Percentiles rank a stretch among this genome's conserved stretches.
These are phyloP conservation scores for Citrus sp. DNA, from an alignment of 345 rosid species.

Conservation along the genomic window DNA sequence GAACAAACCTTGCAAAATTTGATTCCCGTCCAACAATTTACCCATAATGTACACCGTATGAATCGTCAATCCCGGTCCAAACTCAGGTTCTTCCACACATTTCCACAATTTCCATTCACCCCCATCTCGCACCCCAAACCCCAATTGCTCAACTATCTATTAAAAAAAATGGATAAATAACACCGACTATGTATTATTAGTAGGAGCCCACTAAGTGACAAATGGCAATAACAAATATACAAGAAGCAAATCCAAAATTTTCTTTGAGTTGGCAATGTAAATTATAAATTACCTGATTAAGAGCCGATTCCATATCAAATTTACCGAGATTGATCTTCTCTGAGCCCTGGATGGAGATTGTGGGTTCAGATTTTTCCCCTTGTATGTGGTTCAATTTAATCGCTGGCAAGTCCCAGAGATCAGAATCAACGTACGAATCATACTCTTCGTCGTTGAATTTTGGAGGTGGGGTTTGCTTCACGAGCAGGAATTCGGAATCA, in stretches of 20 bases:
- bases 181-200: not conserved
- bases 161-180: not conserved
- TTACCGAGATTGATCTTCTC: slow-evolving; percentile 35
- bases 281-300: slow-evolving; percentile 38
- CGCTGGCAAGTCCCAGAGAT: slow-evolving; percentile 86
- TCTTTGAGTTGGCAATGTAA: not conserved
- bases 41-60: slow-evolving; percentile 54
- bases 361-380: slow-evolving; percentile 21
- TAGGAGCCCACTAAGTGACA: not conserved
- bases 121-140: slow-evolving; percentile 35
- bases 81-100: slow-evolving; percentile 70
- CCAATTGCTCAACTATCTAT: slow-evolving; percentile 56
- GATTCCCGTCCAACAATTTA: slow-evolving; percentile 27
- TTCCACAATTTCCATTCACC: slow-evolving; percentile 60
- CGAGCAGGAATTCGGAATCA: slow-evolving; percentile 46
- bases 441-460: slow-evolving; percentile 55
- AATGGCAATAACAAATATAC: not conserved
- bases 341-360: slow-evolving; percentile 19
- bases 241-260: not conserved
- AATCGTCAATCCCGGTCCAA: slow-evolving; percentile 63
- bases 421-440: slow-evolving; percentile 66
- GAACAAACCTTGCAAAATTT: slow-evolving; percentile 41
- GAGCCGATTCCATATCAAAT: slow-evolving; percentile 42
- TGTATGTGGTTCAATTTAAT: slow-evolving; percentile 28
- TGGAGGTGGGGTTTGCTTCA: slow-evolving; percentile 61